A percentile compares a stretch with the other conserved stretches of the same genome.
Evolutionary conservation across 2,329 filamentous ascomycete genomes (phyloP).

Genomic region (Penicillium sp.): DNA sequence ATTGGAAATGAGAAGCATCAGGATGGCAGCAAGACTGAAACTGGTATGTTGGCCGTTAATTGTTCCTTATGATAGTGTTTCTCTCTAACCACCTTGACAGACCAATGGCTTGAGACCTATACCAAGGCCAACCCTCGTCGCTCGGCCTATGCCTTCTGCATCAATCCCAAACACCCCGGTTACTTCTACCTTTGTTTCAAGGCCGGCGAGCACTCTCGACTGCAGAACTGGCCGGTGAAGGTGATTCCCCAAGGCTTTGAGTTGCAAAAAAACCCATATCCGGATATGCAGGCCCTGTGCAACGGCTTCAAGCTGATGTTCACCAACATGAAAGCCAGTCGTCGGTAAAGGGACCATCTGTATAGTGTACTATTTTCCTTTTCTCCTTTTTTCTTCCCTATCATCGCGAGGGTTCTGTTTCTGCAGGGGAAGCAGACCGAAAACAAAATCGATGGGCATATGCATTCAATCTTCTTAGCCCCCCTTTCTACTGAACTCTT

Average conservation of each 20-base stretch:
- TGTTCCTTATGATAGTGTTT: neutral
- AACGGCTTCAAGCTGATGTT: conserved; percentile 95
- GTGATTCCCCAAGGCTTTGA: conserved; percentile 93
- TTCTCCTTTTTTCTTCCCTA: conserved; percentile 4
- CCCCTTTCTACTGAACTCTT: neutral
- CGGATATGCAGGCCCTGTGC: conserved; percentile 90
- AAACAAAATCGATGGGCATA: conserved; percentile 7
- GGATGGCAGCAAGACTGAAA: conserved; percentile 72
- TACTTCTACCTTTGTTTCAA: conserved; percentile 98
- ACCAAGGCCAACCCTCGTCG: conserved; percentile 93
- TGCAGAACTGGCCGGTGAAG: conserved; percentile 81
- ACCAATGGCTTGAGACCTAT: conserved; percentile 94
- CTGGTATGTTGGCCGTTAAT: conserved; percentile 69
- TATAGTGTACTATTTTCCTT: conserved; percentile 25
- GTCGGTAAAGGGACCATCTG: conserved; percentile 23
- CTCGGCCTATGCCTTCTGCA: conserved; percentile 92
- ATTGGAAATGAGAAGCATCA: conserved; percentile 94
- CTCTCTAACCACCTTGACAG: conserved; percentile 47
- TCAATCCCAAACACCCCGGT: conserved; percentile 85
- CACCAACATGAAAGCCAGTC: conserved; percentile 57
- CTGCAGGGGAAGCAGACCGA: conserved; percentile 3
- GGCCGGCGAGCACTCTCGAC: conserved; percentile 70
- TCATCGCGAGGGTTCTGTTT: neutral
- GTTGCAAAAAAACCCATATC: conserved; percentile 83
- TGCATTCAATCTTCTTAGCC: conserved; percentile 3